A percentile compares a stretch with the other conserved stretches of the same genome.
These are phyloP conservation scores for Aspergillus indologenus DNA, from an alignment of 495 filamentous ascomycete genomes.

Conservation along the genomic window DNA sequence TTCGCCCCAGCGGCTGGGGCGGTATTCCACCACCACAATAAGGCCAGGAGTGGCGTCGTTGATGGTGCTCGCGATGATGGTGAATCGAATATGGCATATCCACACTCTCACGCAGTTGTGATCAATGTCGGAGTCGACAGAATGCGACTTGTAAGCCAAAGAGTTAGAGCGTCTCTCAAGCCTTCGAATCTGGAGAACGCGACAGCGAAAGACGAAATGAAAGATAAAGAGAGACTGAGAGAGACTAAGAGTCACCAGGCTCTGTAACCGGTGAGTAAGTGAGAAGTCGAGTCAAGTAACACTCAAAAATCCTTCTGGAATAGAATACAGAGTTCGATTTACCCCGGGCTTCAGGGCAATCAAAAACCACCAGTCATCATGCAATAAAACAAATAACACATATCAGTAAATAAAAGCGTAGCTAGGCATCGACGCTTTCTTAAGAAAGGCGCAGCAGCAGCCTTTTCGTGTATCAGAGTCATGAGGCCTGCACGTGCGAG, in stretches of 20 bases:
- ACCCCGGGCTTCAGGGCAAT: not conserved
- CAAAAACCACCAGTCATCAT: conserved; percentile 11
- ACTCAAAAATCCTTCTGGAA: no score
- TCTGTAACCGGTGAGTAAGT: no score
- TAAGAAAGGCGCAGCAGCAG: conserved; percentile 14
- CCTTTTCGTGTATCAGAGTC: conserved; percentile 10
- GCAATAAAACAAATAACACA: conserved; percentile 5
- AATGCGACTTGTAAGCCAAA: not conserved
- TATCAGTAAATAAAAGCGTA: conserved; percentile 12
- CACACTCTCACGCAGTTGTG: not conserved
- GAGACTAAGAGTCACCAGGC: no score
- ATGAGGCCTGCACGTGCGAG: conserved; percentile 21
- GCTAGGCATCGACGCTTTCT: no score
- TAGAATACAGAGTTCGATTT: no score
- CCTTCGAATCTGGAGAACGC: no score
- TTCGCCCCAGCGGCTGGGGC: conserved; percentile 7
- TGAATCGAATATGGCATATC: conserved; percentile 30
- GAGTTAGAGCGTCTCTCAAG: no score
- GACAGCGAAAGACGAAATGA: no score
- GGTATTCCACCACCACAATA: conserved; percentile 30
- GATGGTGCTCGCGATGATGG: conserved; percentile 31
- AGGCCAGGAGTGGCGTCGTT: conserved; percentile 42
- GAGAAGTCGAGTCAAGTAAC: no score
- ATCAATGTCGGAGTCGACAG: not conserved
- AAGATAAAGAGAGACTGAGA: no score